These are phyloP conservation scores for Begonia fuchsioides DNA, from an alignment of 306 rosid genomes.

Conservation along the genomic window DNA sequence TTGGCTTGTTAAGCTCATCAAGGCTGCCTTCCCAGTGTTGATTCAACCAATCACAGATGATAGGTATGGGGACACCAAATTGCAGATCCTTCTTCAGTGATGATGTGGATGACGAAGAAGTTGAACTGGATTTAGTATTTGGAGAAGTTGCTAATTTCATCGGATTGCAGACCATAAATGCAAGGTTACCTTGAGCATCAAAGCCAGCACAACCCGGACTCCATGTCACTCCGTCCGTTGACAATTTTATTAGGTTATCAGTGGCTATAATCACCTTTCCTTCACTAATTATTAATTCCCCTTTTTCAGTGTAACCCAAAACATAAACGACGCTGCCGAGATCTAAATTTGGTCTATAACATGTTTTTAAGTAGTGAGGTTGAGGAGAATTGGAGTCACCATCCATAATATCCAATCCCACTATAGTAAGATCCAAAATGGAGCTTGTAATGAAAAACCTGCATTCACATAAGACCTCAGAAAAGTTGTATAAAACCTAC, in stretches of 20 bases:
- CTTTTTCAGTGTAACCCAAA: constrained; percentile 65
- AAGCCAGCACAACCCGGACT: constrained; percentile 95
- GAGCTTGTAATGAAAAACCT: constrained; percentile 96
- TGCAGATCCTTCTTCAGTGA: constrained; percentile 90
- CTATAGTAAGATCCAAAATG: constrained; percentile 89
- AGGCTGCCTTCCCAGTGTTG: constrained; percentile 99
- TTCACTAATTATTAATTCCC: constrained; percentile 67
- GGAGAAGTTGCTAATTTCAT: constrained; percentile 96
- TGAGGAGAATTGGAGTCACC: constrained; percentile 74
- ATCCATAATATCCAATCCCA: constrained; percentile 72
- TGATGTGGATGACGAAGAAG: constrained; percentile 56
- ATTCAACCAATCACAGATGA: constrained; percentile 89
- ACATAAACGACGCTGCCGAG: constrained; percentile 81
- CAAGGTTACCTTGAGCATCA: constrained; percentile 79
- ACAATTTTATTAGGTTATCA: constrained; percentile 84
- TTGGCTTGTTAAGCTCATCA: constrained; percentile 92
- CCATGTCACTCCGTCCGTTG: constrained; percentile 74
- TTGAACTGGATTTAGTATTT: constrained; percentile 69
- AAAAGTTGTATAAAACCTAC: background rate
- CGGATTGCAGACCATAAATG: constrained; percentile 97
- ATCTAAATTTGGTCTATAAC: constrained; percentile 69
- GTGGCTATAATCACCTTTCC: constrained; percentile 95
- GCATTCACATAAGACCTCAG: constrained; percentile 22
- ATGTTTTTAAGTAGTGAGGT: constrained; percentile 62
- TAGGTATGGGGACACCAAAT: constrained; percentile 85